phyloP scores from a whole-genome alignment of 2,329 filamentous ascomycete genomes.

The Alternaria solani region DNA sequence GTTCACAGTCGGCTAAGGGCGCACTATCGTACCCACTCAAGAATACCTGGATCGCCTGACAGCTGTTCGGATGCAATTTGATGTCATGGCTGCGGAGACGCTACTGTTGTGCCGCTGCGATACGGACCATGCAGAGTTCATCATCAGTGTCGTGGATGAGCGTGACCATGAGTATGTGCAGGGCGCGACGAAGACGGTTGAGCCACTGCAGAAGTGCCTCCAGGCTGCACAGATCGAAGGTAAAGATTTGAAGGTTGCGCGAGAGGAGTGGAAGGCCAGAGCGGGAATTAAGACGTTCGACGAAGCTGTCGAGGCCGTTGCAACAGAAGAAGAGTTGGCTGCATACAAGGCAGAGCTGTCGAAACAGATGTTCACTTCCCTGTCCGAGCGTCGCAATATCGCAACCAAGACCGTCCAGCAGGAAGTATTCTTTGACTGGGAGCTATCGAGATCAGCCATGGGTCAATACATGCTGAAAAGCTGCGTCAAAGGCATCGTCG shows the following conservation, averaged over 20 bases:
- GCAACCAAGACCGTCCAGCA: slow-evolving; percentile 19
- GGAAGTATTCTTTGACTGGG: slow-evolving; percentile 45
- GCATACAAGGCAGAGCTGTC: neutral
- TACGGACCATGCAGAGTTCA: slow-evolving; percentile 51
- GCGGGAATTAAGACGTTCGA: slow-evolving; percentile 48
- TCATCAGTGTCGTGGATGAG: slow-evolving; percentile 50
- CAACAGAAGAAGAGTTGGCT: neutral
- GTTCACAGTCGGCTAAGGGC: slow-evolving; percentile 53
- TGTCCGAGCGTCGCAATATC: neutral
- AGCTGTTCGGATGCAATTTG: slow-evolving; percentile 51
- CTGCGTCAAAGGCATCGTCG: slow-evolving; percentile 42
- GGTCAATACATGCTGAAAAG: slow-evolving; percentile 51
- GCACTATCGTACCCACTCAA: slow-evolving; percentile 52
- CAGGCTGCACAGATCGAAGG: slow-evolving; percentile 32
- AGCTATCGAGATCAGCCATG: slow-evolving; percentile 44
- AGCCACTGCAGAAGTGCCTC: slow-evolving; percentile 37
- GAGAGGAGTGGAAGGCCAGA: slow-evolving; percentile 44
- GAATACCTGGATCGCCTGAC: slow-evolving; percentile 51
- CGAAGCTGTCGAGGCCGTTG: slow-evolving; percentile 41
- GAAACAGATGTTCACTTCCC: neutral
- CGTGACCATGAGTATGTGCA: slow-evolving; percentile 53
- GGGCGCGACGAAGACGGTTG: slow-evolving; percentile 47
- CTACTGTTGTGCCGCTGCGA: slow-evolving; percentile 53
- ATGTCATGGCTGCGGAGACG: slow-evolving; percentile 54
- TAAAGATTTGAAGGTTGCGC: slow-evolving; percentile 34